Base-by-base conservation (phyloP, 2,329 filamentous ascomycete genomes). In the Sporothrix mexicana region DNA sequence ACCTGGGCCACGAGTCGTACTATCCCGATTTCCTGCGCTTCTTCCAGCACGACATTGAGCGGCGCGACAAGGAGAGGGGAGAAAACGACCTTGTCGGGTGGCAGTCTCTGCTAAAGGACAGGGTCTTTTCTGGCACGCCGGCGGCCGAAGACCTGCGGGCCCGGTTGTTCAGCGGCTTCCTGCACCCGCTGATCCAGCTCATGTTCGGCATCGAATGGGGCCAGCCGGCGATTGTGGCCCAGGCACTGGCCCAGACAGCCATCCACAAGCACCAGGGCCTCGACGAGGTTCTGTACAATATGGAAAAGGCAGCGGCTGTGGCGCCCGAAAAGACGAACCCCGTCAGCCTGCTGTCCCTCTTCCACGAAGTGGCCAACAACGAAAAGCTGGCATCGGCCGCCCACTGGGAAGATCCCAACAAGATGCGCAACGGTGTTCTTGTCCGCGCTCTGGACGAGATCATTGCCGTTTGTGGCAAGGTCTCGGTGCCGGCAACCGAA, bases 181-280 rank as follows among this genome's bases (percentile, higher is more conserved):
- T 94, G 1, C 93, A 97, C 78, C 93, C 94, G 1, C 82, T 96
- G 17, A 95, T 97, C 75, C 93, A 97, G 79, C 86, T 97, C 23
- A 92, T 94, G 67, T 97, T 94, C 78, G 94, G 92, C 4, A 79
- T 97, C 49, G 94, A 97, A 79, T 97, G 94, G 83, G 80, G 87
- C 10, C 93, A 97, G 78, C 93, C 93, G 1, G 92, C 92, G 51
- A 90, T 97, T 73, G 86, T 97, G 41, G 93, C 94, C 6, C 89
- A 95, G 81, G 94, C 85, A 0, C 87, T 97, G 20, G 93, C 94
- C 0, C 91, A 97, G 82, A 85, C 92, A 1, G 89, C 91, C 8
- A 88, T 94, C 1, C 93, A 97, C 78, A 82, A 85, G 7, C 49
- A 17, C 13, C 41, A 69, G 20, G 49, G 55, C 0, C 53, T 74